Evolutionary conservation across 352 stramenopile genomes (phyloP), one percentile per base, ranked within the genome.

Genomic region (Aphanomyces euteiches): DNA sequence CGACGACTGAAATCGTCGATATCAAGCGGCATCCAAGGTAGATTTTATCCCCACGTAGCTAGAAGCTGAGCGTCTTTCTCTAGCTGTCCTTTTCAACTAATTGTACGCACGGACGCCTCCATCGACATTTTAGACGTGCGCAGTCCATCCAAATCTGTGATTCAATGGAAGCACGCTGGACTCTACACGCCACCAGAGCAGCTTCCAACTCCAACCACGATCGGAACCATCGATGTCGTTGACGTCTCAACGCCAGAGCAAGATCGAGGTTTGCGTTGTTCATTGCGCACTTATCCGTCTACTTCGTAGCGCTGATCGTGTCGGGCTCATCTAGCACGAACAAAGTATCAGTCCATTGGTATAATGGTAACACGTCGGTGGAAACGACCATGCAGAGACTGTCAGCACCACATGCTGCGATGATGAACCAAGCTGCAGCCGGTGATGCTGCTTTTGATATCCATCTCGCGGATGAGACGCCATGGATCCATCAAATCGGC

Each of bases 81-180:
- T 39, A 93, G 82, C 39, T 83, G 76, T 21, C 84, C 85, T 0
- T 93, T 91, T 63, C 84, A 93, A 64, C 81, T 90, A 38, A 69
- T 87, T 37, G 73, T 92, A n/a, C 81, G 79, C 6, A 90, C 85
- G 6, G 77, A 77, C 10, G 73, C 87, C 8, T 87, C 85, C 5
- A 71, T 92, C 37, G 84, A 93, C 63, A 56, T 93, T 15, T 43
- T 93, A 0, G 85, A 93, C 58, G 82, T 69, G 73, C 80, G 85
- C 37, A 93, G 91, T 79, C 67, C 77, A 15, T 77, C 61, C 10
- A 79, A 88, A 45, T 74, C 82, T 15, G 56, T 93, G 47, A 48
- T 92, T 3, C 88, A 85, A 5, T 93, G 85, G 85, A 40, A 68
- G 10, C 47, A 61, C 63, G 19, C 59, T 15, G 40, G 41, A 4